phyloP scores from a whole-genome alignment of 768 basidiomycete species.

The Boletus tylopilopsis region DNA sequence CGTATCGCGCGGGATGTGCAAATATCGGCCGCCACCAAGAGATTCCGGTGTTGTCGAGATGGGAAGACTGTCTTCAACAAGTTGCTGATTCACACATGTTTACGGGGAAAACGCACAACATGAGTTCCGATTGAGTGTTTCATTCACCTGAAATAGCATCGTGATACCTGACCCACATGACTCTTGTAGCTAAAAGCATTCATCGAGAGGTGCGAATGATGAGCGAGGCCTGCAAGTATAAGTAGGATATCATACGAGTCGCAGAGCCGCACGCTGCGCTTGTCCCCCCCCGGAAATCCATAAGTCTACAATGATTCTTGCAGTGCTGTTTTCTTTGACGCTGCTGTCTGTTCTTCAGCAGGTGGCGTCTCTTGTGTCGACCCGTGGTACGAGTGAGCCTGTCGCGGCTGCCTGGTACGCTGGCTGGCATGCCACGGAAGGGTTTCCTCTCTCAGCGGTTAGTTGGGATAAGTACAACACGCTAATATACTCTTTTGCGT shows the following conservation, averaged over 20 bases:
- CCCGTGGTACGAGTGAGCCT: neutral
- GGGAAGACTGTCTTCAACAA: no score
- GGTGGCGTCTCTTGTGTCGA: neutral
- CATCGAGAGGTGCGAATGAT: no score
- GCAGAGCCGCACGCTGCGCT: neutral
- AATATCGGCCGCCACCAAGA: no score
- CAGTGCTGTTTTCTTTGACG: neutral
- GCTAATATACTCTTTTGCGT: slow-evolving; percentile 66
- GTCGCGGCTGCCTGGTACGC: slow-evolving; percentile 59
- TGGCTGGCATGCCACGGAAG: slow-evolving; percentile 36
- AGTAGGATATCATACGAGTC: neutral
- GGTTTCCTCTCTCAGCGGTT: slow-evolving; percentile 50
- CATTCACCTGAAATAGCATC: no score
- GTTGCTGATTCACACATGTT: no score
- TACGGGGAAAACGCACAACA: no score
- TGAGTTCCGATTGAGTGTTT: no score
- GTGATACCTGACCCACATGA: no score
- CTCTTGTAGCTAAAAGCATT: no score
- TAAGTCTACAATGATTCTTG: slow-evolving; percentile 1
- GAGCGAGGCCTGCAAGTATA: slow-evolving; percentile 3
- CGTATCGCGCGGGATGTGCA: no score
- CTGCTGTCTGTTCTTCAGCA: slow-evolving; percentile 1
- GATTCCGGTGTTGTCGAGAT: no score
- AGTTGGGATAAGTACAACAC: slow-evolving; percentile 75
- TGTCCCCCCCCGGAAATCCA: neutral